These are phyloP conservation scores for Fusarium haematococcum DNA, from an alignment of 2,329 filamentous ascomycete species.

Conservation along the genomic window DNA sequence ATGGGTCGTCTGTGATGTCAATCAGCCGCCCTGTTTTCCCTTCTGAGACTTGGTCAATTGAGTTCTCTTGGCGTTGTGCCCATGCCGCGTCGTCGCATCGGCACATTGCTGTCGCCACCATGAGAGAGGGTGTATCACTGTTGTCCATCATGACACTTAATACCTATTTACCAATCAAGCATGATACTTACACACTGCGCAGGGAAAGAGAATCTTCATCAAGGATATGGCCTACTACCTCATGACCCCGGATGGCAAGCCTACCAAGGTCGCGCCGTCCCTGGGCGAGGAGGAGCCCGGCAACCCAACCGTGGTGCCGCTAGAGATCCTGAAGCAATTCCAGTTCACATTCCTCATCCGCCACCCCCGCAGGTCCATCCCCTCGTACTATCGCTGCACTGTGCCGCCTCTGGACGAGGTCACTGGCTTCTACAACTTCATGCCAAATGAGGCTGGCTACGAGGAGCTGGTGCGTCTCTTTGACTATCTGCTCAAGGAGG, in stretches of 20 bases:
- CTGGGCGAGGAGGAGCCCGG: constrained; percentile 73
- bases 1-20: constrained; percentile 9
- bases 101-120: not conserved
- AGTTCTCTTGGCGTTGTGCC: constrained; percentile 4
- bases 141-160: constrained; percentile 1
- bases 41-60: not conserved
- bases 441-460: constrained; percentile 91
- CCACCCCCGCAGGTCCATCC: constrained; percentile 90
- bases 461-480: constrained; percentile 87
- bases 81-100: constrained; percentile 11
- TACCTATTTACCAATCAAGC: not conserved
- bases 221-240: constrained; percentile 98
- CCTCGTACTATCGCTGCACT: constrained; percentile 94
- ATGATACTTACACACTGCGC: constrained; percentile 40
- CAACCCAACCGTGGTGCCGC: constrained; percentile 89
- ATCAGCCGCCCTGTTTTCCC: constrained; percentile 2
- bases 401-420: constrained; percentile 84
- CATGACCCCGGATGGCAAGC: constrained; percentile 77
- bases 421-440: constrained; percentile 89
- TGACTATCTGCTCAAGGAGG: constrained; percentile 79
- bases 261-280: constrained; percentile 81
- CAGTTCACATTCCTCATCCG: constrained; percentile 98
- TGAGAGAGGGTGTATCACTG: not conserved
- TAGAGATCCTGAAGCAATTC: constrained; percentile 79
- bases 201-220: constrained; percentile 95